Percentiles rank a stretch among this genome's conserved stretches.
Conservation (phyloP, 179 eudicot species). For the Beta corolliflora region DNA sequence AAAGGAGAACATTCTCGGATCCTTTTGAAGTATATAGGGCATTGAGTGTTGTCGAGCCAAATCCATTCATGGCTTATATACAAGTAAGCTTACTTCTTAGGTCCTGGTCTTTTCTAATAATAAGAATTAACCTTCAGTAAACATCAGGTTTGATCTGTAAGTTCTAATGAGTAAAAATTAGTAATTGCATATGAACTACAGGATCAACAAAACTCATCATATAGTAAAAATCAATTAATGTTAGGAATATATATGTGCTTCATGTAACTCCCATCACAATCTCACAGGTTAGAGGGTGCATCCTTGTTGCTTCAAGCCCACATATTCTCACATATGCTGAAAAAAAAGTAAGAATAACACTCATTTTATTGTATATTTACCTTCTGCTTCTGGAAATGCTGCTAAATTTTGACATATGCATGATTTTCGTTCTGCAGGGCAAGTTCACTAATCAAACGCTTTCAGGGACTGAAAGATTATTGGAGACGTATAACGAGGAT, state of each 20-base stretch:
- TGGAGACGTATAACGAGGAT: slow-evolving; percentile 42
- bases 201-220: background rate
- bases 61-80: slow-evolving; percentile 78
- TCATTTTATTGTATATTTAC: background rate
- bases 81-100: slow-evolving; percentile 43
- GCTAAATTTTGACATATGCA: background rate
- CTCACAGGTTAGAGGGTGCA: slow-evolving; percentile 63
- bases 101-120: background rate
- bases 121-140: background rate
- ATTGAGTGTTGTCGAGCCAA: slow-evolving; percentile 71
- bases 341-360: slow-evolving; percentile 38
- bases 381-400: background rate
- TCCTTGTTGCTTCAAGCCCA: slow-evolving; percentile 70
- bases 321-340: slow-evolving; percentile 54
- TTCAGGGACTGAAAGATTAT: slow-evolving; percentile 47
- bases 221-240: no score
- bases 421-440: slow-evolving; percentile 34
- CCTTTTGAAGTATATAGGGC: slow-evolving; percentile 83
- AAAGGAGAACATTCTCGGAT: slow-evolving; percentile 58
- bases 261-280: background rate
- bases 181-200: background rate
- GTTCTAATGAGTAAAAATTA: background rate
- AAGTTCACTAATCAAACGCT: slow-evolving; percentile 49
- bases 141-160: background rate
- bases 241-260: no score